phyloP scores from a whole-genome alignment of 495 filamentous ascomycete species.

The Penicillium crystallinum region DNA sequence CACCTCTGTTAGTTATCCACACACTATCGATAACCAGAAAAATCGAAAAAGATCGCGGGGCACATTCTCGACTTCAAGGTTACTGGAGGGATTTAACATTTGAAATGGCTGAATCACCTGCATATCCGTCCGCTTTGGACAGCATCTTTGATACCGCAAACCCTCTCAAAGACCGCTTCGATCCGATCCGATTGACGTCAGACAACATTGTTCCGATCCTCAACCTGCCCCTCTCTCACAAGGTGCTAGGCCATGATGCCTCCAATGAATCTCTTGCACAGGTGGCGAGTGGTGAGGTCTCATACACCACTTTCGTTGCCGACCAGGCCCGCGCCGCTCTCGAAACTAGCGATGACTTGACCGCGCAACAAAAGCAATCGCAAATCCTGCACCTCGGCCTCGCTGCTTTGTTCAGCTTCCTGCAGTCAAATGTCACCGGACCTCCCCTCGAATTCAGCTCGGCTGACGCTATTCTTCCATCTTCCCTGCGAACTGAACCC shows the following conservation, averaged over 20 bases:
- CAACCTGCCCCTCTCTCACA: slow-evolving; percentile 34
- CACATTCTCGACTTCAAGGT: slow-evolving; percentile 13
- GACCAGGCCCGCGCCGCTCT: slow-evolving; percentile 25
- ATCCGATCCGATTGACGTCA: slow-evolving; percentile 34
- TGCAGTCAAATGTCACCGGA: slow-evolving; percentile 89
- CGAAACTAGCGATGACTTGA: slow-evolving; percentile 22
- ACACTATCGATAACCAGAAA: slow-evolving; percentile 33
- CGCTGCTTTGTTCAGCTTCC: slow-evolving; percentile 73
- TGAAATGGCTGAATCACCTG: slow-evolving; percentile 26
- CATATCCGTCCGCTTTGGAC: slow-evolving; percentile 29
- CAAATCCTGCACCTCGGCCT: slow-evolving; percentile 56
- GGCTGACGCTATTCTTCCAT: slow-evolving; percentile 51
- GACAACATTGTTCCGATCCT: slow-evolving; percentile 33
- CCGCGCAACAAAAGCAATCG: slow-evolving; percentile 30
- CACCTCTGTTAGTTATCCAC: slow-evolving; percentile 15
- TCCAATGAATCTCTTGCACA: slow-evolving; percentile 20
- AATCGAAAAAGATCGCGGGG: slow-evolving; percentile 30
- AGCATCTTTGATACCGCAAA: slow-evolving; percentile 29
- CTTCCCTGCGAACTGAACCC: slow-evolving; percentile 24
- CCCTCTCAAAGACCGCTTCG: slow-evolving; percentile 28
- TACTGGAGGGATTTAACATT: slow-evolving; percentile 16
- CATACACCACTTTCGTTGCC: slow-evolving; percentile 36
- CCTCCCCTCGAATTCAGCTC: slow-evolving; percentile 61
- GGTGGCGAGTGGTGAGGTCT: slow-evolving; percentile 25
- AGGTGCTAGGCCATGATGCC: slow-evolving; percentile 30